Evolutionary conservation across 2,329 filamentous ascomycete species (phyloP), one percentile per base, ranked within the genome.

Genomic region (Pseudogymnoascus sp.): DNA sequence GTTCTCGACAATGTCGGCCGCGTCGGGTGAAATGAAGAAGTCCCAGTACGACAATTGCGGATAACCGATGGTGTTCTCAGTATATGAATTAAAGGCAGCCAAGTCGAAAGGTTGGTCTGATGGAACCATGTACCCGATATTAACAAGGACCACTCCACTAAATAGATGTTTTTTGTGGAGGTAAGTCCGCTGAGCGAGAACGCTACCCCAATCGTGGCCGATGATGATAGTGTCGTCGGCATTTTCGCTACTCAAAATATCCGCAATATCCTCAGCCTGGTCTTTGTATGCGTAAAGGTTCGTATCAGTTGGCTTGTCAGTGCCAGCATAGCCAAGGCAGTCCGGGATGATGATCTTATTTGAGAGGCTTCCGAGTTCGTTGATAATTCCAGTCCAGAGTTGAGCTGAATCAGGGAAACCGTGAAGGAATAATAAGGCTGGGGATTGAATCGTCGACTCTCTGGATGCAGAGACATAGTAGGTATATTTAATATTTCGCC

Each of bases 201-300:
- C 63, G 14, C 74, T 73, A 38, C 79, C 79, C 78, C 78, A 81
- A 66, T 82, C 79, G 63, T 81, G 79, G 43, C 78, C 79, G 33
- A 80, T 69, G 2, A 75, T 71, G 60, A 80, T 71, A 30, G 73
- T 70, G 36, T 68, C 68, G 50, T 66, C 41, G 18, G 75, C 63
- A 2, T 68, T 61, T 65, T 78, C 75, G 4, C 67, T 64, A 61
- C 75, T 68, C 9, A 80, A 67, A 4, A 80, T 76, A 18, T 77
- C 74, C 2, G 68, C 60, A 4, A 76, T 58, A 62, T 79, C 77
- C 20, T 69, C 66, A 2, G 72, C 64, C 66, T 76, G 71, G n/a
- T 64, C 67, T n/a, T 70, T 61, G 61, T 69, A 73, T 8, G 69
- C 68, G 68, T 79, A 80, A 14, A 50, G 20, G 8, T 25, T 50